Base-by-base conservation (phyloP, 2,329 filamentous ascomycete species). In the Apiospora kogelbergensis region DNA sequence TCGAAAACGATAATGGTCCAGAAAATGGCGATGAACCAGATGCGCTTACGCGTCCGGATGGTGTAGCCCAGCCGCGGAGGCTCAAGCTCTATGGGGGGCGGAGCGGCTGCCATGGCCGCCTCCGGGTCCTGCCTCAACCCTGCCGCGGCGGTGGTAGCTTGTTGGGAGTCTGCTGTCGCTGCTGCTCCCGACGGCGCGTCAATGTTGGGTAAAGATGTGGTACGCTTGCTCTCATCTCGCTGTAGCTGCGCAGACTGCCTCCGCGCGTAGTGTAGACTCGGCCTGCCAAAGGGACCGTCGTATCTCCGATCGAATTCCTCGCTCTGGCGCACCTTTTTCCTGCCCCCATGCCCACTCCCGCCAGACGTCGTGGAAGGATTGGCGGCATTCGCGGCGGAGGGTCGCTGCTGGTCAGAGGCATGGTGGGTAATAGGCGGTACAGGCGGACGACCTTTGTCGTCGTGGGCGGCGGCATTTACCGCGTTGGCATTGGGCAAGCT, bases 1-100 rank as follows among this genome's bases (percentile, higher is more conserved):
- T 90, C 88, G 68, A 90, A 74, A 20, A 89, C 75, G 68, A 90
- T 88, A 44, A 90, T 76, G 0, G 80, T 80, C 88, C 88, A 90
- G 79, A 90, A 90, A 70, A 87, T 79, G 63, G 83, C 79, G 70
- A 90, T 88, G 57, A 83, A 80, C 78, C 83, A 84, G 74, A 87
- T 87, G 13, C 63, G 63, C 53, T 60, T 60, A 60, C 88, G 71
- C 20, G 70, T 71, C 10, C 68, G 68, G 24, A 71, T 53, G 7
- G 71, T 71, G 69, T 73, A 73, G 63, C 70, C 68, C 9, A 73
- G 63, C 33, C 66, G 63, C 42, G 71, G 71, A 7, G 71, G 71
- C 40, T 65, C 65, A 11, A 68, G 70, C 44, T 65, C 53, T 10
- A 60, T 60, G 20, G 53, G 48, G 2, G 26, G 53, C 20, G 63